Percentiles rank a stretch among this genome's conserved stretches.
Conservation (phyloP, 768 basidiomycete genomes). For the Pulveroboletus frians region DNA sequence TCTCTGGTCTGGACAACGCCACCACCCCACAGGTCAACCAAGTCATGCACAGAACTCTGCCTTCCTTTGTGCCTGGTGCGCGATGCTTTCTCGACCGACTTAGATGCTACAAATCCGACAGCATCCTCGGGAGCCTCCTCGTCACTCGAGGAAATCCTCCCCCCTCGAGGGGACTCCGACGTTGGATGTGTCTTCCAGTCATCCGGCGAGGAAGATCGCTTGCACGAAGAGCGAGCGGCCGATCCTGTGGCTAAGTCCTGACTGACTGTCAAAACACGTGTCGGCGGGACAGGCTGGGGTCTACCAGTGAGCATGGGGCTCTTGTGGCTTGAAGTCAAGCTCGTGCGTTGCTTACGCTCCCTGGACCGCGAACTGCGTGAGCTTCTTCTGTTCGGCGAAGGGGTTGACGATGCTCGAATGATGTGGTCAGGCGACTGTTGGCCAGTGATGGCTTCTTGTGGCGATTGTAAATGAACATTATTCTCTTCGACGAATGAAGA, state of each 20-base stretch:
- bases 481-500: constrained; percentile 59
- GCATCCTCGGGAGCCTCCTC: constrained; percentile 53
- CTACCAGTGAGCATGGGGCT: constrained; percentile 4
- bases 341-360: constrained; percentile 26
- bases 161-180: constrained; percentile 20
- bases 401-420: constrained; percentile 6
- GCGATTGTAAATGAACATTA: constrained; percentile 22
- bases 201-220: constrained; percentile 34
- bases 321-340: constrained; percentile 8
- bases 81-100: constrained; percentile 19
- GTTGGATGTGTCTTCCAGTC: constrained; percentile 45
- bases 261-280: constrained; percentile 6
- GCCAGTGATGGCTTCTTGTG: constrained; percentile 32
- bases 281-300: constrained; percentile 1
- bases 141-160: constrained; percentile 48
- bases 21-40: constrained; percentile 77
- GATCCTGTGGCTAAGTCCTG: constrained; percentile 7
- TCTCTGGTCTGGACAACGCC: constrained; percentile 40
- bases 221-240: constrained; percentile 8
- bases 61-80: constrained; percentile 40
- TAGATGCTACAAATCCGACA: constrained; percentile 23
- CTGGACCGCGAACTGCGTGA: constrained; percentile 31
- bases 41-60: constrained; percentile 79
- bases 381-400: constrained; percentile 20
- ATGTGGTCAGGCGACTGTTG: constrained; percentile 12